Evolutionary conservation across 495 filamentous ascomycete genomes (phyloP).

Genomic region (Opeltia flavorubescens): DNA sequence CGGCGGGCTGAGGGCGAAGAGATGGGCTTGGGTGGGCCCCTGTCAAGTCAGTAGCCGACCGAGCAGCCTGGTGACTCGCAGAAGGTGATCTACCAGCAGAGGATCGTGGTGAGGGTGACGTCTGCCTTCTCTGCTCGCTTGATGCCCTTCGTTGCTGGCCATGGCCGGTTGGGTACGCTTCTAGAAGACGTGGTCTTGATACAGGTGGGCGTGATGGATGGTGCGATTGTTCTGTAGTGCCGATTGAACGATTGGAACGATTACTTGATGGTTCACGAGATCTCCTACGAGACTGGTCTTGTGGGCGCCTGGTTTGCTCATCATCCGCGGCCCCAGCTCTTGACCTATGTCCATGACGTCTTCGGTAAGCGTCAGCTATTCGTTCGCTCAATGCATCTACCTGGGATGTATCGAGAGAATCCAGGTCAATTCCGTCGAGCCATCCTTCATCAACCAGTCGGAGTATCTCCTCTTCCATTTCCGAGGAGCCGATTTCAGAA

Average conservation of each 20-base stretch:
- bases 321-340: slow-evolving; percentile 4
- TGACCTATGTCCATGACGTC: slow-evolving; percentile 40
- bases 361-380: slow-evolving; percentile 74
- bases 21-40: slow-evolving; percentile 24
- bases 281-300: slow-evolving; percentile 19
- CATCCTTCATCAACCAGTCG: slow-evolving; percentile 78
- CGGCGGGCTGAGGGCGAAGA: slow-evolving; percentile 4
- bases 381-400: slow-evolving; percentile 80
- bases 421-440: slow-evolving; percentile 70
- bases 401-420: slow-evolving; percentile 58
- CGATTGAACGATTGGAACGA: slow-evolving; percentile 22
- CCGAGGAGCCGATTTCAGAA: slow-evolving; percentile 55
- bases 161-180: slow-evolving; percentile 26
- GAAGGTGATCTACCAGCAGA: slow-evolving; percentile 18
- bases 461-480: slow-evolving; percentile 78
- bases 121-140: slow-evolving; percentile 26
- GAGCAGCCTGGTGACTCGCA: slow-evolving; percentile 28
- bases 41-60: slow-evolving; percentile 48
- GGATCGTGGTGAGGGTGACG: slow-evolving; percentile 14
- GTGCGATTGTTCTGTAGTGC: slow-evolving; percentile 17
- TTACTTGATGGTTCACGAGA: slow-evolving; percentile 17
- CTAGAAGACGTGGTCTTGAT: slow-evolving; percentile 41
- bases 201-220: slow-evolving; percentile 34
- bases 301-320: slow-evolving; percentile 1
- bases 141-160: slow-evolving; percentile 36